Percentiles rank a stretch among this genome's conserved stretches.
Evolutionary conservation across 768 basidiomycete species (phyloP).

Genomic region (Clavaria fumosa): DNA sequence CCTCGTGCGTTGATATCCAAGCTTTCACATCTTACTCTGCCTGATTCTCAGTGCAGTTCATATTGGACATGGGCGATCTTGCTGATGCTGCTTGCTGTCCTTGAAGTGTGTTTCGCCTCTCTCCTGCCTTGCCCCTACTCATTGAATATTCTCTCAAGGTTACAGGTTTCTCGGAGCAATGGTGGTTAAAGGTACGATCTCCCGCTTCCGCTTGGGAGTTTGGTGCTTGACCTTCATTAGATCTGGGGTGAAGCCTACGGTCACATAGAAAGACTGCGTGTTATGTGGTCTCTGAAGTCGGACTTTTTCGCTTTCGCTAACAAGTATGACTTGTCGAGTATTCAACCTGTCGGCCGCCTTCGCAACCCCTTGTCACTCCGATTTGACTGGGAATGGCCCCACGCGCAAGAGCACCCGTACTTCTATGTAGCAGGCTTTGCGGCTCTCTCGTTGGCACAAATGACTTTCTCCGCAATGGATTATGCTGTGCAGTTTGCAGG

Average conservation of each 20-base stretch:
- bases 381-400: constrained; percentile 25
- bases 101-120: constrained; percentile 11
- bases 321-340: constrained; percentile 17
- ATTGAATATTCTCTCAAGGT: constrained; percentile 20
- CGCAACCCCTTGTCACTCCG: constrained; percentile 23
- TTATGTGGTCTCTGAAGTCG: constrained; percentile 19
- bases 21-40: not conserved
- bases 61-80: constrained; percentile 55
- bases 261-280: constrained; percentile 12
- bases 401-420: constrained; percentile 42
- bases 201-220: not conserved
- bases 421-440: constrained; percentile 62
- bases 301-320: constrained; percentile 22
- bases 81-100: constrained; percentile 29
- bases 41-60: constrained; percentile 26
- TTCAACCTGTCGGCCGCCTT: constrained; percentile 9
- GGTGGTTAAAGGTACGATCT: constrained; percentile 53
- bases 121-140: not conserved
- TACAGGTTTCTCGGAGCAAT: constrained; percentile 41
- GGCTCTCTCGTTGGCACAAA: constrained; percentile 36
- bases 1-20: constrained; percentile 34
- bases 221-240: not conserved
- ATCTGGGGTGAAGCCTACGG: constrained; percentile 59
- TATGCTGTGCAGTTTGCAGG: constrained; percentile 45
- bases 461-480: constrained; percentile 31